Base-by-base conservation (phyloP, 352 stramenopile genomes). In the Thalassiosira sp. region DNA sequence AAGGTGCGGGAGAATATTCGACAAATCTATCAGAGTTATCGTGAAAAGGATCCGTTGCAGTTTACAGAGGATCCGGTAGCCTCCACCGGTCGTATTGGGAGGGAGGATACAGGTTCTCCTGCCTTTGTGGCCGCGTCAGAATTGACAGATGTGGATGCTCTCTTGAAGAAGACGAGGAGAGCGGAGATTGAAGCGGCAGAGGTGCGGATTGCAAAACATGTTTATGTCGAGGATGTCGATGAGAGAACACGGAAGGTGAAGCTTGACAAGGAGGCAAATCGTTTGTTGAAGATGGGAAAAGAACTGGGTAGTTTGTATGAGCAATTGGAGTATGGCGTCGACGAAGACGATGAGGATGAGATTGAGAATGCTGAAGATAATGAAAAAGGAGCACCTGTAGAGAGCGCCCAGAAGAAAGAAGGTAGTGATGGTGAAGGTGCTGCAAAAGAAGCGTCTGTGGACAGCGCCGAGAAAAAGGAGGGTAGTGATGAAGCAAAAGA, bases 221-320 rank as follows among this genome's bases (percentile, higher is more conserved):
- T 88, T 20, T 92, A 92, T 43, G 60, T 84, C 1, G 82, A 87
- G 59, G 86, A 92, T 72, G 66, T 88, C 6, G 84, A 92, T 66
- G 72, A 89, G 42, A 51, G 48, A 18, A 65, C 64, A 42, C 31
- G 77, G 22, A 63, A 61, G 22, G 81, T 88, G 0, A 85, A 74
- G 25, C 1, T 84, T 46, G 65, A 78, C 27, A 73, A 77, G 40
- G 77, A 85, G 22, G 57, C 58, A 16, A 65, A 72, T 22, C 45
- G 65, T 46, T 58, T 85, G 22, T 66, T 87, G 46, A 81, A 84
- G 45, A 72, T 46, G 25, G 54, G 64, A 11, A 28, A 75, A 46
- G 52, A 79, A 37, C 62, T 87, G 56, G 33, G 58, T 10, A 24
- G 37, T 11, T 13, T 66, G 13, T 72, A 59, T 45, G 42, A 65